These are phyloP conservation scores for Candida xyloterini DNA, from an alignment of 805 yeast species.

Conservation along the genomic window DNA sequence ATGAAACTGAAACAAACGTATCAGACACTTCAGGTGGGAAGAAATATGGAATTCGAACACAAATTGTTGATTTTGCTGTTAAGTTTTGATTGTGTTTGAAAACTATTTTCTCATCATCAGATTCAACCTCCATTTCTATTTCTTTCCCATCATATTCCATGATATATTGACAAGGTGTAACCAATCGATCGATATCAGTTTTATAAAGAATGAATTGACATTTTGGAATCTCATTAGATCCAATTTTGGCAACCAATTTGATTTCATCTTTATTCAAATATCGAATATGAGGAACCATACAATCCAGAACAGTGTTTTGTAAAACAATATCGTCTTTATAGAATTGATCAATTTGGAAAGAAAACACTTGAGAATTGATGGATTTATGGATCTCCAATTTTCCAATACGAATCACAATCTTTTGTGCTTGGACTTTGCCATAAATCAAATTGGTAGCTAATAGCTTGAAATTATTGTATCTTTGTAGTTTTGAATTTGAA, in stretches of 20 bases:
- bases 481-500: conserved; percentile 7
- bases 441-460: conserved; percentile 19
- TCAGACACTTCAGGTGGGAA: conserved; percentile 35
- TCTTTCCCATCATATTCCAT: conserved; percentile 8
- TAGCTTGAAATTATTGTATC: conserved; percentile 14
- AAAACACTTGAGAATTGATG: conserved; percentile 12
- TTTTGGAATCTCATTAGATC: conserved; percentile 17
- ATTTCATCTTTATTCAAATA: conserved; percentile 29
- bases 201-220: conserved; percentile 23
- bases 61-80: conserved; percentile 8
- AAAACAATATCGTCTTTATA: conserved; percentile 5
- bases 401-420: conserved; percentile 21
- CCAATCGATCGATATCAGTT: conserved; percentile 30
- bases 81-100: conserved; percentile 17
- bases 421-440: conserved; percentile 22
- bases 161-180: conserved; percentile 16
- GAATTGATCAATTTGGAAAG: conserved; percentile 21
- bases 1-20: conserved; percentile 24
- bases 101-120: conserved; percentile 13
- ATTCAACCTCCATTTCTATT: conserved; percentile 16
- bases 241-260: conserved; percentile 19
- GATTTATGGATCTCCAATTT: conserved; percentile 20
- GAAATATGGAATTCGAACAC: conserved; percentile 30
- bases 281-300: conserved; percentile 23
- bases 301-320: conserved; percentile 21